Evolutionary conservation across 495 filamentous ascomycete species (phyloP).

Genomic region (Oidiodendron maius): DNA sequence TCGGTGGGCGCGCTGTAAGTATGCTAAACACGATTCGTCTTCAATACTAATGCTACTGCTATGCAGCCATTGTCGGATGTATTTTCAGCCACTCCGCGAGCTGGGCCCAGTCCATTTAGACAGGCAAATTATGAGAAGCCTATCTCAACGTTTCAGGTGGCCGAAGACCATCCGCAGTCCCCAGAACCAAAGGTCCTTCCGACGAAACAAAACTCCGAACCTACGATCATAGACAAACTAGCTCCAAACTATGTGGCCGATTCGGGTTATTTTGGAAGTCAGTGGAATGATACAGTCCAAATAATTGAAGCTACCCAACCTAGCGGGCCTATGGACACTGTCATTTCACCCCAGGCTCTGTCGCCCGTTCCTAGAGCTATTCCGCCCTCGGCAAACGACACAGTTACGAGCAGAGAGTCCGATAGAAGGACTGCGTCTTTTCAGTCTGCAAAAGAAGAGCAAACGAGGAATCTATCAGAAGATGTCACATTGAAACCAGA

Average conservation of each 20-base stretch:
- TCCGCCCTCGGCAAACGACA: no score
- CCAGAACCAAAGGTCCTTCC: constrained; percentile 3
- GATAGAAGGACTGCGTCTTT: no score
- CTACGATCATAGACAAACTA: constrained; percentile 13
- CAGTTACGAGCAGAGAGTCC: no score
- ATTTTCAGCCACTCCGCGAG: constrained; percentile 51
- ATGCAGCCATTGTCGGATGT: constrained; percentile 76
- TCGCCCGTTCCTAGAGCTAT: neutral
- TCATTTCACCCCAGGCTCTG: neutral
- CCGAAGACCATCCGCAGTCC: constrained; percentile 17
- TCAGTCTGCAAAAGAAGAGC: constrained; percentile 61
- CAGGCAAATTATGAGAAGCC: constrained; percentile 20
- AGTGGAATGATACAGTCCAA: constrained; percentile 24
- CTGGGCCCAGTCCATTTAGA: constrained; percentile 39
- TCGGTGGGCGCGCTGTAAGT: constrained; percentile 65
- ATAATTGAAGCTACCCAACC: constrained; percentile 1
- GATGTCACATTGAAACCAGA: neutral
- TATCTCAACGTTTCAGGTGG: constrained; percentile 22
- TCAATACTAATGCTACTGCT: constrained; percentile 16
- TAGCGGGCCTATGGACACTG: neutral
- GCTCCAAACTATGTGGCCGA: constrained; percentile 39
- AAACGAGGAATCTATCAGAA: constrained; percentile 19
- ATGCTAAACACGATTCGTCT: neutral
- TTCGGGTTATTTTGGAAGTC: constrained; percentile 80
- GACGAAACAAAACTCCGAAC: constrained; percentile 4